Conservation (phyloP, 768 basidiomycete species). For the Suillus cothurnatus region DNA sequence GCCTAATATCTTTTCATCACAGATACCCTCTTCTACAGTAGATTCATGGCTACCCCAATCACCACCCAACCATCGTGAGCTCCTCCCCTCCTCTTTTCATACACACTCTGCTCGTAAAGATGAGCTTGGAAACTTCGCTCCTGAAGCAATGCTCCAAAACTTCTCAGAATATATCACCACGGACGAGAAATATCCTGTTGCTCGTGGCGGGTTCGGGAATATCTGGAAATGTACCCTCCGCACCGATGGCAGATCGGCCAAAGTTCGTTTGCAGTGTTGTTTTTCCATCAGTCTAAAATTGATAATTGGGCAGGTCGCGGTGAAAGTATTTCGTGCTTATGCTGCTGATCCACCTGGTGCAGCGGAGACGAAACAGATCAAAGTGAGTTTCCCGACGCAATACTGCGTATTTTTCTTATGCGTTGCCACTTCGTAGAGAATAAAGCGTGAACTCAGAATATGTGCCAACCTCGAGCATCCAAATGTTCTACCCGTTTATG, state of each 20-base stretch:
- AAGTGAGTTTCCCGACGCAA: neutral
- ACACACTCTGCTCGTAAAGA: neutral
- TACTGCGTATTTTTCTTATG: neutral
- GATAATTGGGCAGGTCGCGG: slow-evolving; percentile 18
- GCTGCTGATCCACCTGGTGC: slow-evolving; percentile 6
- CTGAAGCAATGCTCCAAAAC: neutral
- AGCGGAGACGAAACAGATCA: neutral
- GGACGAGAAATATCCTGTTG: neutral
- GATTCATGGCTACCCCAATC: neutral
- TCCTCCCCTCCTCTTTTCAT: neutral
- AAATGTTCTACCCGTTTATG: slow-evolving; percentile 32
- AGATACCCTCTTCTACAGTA: no score
- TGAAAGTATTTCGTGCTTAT: slow-evolving; percentile 28
- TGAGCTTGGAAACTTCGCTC: neutral
- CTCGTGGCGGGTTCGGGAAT: slow-evolving; percentile 7
- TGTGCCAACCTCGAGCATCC: slow-evolving; percentile 31
- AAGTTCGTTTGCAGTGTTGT: neutral
- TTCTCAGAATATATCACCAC: neutral
- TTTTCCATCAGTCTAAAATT: neutral
- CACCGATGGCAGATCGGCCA: neutral
- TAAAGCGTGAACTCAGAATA: slow-evolving; percentile 20
- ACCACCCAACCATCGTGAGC: no score
- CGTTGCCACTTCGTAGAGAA: slow-evolving; percentile 18
- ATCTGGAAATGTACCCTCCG: neutral
- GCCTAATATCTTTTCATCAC: no score